Percentiles rank a stretch among this genome's conserved stretches.
These are phyloP conservation scores for Lactuca saligna DNA, from an alignment of 129 eudicot species.

Conservation along the genomic window DNA sequence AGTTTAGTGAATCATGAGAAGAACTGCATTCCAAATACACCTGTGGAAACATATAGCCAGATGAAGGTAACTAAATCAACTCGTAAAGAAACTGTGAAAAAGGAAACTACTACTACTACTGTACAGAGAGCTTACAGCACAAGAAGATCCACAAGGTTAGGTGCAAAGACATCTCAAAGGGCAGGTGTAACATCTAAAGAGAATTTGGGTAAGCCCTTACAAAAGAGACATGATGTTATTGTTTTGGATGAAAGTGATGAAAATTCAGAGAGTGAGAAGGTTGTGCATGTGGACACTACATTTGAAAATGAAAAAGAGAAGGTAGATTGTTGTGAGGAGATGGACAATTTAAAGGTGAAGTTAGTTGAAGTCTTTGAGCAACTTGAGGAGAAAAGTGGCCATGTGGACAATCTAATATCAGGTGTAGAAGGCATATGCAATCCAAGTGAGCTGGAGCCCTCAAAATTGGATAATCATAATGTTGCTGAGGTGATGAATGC, in stretches of 20 bases:
- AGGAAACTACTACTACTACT: slow-evolving; percentile 18
- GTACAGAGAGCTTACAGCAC: slow-evolving; percentile 48
- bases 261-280: neutral
- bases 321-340: neutral
- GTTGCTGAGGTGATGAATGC: neutral
- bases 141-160: slow-evolving; percentile 56
- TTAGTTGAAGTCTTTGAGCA: neutral
- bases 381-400: neutral
- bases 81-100: slow-evolving; percentile 18
- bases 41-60: too few species aligned
- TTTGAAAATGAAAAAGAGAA: neutral
- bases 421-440: neutral
- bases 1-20: neutral
- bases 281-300: neutral
- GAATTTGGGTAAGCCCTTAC: neutral
- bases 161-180: slow-evolving; percentile 24
- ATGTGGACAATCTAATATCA: neutral
- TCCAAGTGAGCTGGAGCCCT: neutral
- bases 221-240: slow-evolving; percentile 20
- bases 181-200: neutral
- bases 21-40: too few species aligned
- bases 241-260: slow-evolving; percentile 16
- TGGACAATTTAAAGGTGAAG: neutral
- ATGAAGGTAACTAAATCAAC: neutral
- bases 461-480: slow-evolving; percentile 3